Evolutionary conservation across 192 early-diverging fungal species (phyloP).

Genomic region (Coemansia sp.): DNA sequence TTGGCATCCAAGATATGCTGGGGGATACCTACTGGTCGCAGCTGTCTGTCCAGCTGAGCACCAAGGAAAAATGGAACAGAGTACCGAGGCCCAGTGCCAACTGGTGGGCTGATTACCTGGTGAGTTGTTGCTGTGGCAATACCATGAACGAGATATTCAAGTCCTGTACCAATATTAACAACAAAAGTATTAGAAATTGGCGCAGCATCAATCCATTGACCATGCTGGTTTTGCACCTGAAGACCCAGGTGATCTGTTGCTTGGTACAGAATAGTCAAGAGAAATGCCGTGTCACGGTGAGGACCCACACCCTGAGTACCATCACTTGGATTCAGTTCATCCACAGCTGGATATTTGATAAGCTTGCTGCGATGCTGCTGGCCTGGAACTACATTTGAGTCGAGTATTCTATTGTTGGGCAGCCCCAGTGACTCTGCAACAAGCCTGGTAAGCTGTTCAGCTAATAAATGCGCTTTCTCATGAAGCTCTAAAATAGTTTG

Average conservation of each 20-base stretch:
- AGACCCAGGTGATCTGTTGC: conserved; percentile 58
- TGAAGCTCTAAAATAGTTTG: conserved; percentile 40
- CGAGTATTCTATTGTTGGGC: conserved; percentile 28
- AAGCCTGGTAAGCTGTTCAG: conserved; percentile 48
- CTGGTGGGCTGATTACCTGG: conserved; percentile 57
- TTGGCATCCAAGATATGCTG: conserved; percentile 14
- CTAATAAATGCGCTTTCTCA: conserved; percentile 42
- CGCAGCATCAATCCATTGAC: conserved; percentile 62
- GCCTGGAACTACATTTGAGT: conserved; percentile 9
- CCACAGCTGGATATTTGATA: conserved; percentile 31
- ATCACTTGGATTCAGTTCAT: conserved; percentile 16
- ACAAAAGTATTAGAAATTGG: conserved; percentile 62
- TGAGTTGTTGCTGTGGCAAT: conserved; percentile 60
- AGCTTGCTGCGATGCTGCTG: conserved; percentile 30
- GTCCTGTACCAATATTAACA: conserved; percentile 64
- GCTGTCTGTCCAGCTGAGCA: conserved; percentile 36
- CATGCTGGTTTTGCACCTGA: conserved; percentile 61
- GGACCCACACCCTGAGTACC: conserved; percentile 56
- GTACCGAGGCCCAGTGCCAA: conserved; percentile 51
- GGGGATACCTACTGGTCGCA: conserved; percentile 38
- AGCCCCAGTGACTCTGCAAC: conserved; percentile 55
- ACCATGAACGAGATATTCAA: conserved; percentile 57
- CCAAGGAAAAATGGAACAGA: conserved; percentile 63
- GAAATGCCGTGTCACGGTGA: conserved; percentile 44
- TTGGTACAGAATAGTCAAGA: conserved; percentile 60